phyloP scores from a whole-genome alignment of 768 basidiomycete species.

The Rhizopogon roseolus region DNA sequence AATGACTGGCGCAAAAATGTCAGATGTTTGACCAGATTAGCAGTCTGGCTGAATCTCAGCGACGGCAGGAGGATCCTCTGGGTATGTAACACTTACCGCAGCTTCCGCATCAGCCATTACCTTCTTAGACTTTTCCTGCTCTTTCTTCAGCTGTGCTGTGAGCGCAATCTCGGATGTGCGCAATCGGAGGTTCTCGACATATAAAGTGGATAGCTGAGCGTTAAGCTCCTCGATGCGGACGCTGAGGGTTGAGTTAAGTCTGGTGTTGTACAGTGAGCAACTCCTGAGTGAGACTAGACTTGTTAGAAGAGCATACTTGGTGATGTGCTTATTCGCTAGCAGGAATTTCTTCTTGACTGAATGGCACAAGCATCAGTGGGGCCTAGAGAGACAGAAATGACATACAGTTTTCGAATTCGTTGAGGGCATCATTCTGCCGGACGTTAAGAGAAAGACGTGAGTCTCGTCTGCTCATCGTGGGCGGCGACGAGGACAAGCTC shows the following conservation, averaged over 20 bases:
- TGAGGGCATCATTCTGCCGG: constrained; percentile 74
- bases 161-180: constrained; percentile 79
- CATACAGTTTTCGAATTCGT: constrained; percentile 84
- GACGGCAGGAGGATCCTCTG: background rate
- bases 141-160: constrained; percentile 70
- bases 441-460: constrained; percentile 45
- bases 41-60: constrained; percentile 34
- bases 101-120: constrained; percentile 70
- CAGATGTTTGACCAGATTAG: constrained; percentile 61
- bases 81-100: constrained; percentile 46
- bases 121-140: constrained; percentile 70
- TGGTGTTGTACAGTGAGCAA: constrained; percentile 20
- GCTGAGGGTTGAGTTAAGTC: constrained; percentile 83
- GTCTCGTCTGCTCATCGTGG: constrained; percentile 31
- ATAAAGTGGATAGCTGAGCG: constrained; percentile 74
- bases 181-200: constrained; percentile 78
- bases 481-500: constrained; percentile 11
- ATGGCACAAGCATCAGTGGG: constrained; percentile 26
- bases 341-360: constrained; percentile 91
- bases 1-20: constrained; percentile 59
- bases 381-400: constrained; percentile 15
- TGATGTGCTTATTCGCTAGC: constrained; percentile 88
- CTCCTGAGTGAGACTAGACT: constrained; percentile 1
- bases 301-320: constrained; percentile 50
- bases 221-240: constrained; percentile 82